A percentile compares a stretch with the other conserved stretches of the same genome.
These are phyloP conservation scores for Ceratocystis cubensis DNA, from an alignment of 2,329 filamentous ascomycete genomes.

Conservation along the genomic window DNA sequence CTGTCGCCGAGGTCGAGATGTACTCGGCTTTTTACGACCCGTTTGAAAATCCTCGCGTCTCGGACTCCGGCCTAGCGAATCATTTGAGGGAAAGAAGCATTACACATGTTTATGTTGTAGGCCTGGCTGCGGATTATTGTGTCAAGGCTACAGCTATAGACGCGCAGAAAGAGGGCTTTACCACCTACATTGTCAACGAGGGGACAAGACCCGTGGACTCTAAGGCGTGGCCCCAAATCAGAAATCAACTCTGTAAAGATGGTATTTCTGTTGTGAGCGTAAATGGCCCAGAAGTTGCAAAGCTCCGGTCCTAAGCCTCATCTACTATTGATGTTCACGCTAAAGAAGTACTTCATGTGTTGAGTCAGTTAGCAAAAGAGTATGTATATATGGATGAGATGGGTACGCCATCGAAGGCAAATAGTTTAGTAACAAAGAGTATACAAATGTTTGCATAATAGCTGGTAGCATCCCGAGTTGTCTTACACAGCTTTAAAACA, in stretches of 20 bases:
- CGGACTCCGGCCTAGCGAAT: conserved; percentile 50
- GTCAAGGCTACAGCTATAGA: conserved; percentile 72
- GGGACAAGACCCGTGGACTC: conserved; percentile 61
- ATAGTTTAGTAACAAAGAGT: neutral
- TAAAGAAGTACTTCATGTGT: neutral
- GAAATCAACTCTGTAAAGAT: conserved; percentile 39
- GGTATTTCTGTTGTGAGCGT: conserved; percentile 53
- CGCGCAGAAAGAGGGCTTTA: conserved; percentile 62
- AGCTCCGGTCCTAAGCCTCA: neutral
- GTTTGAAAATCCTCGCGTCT: conserved; percentile 49
- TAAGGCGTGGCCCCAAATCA: conserved; percentile 42
- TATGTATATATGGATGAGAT: neutral
- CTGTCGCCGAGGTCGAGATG: conserved; percentile 67
- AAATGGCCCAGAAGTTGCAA: conserved; percentile 38
- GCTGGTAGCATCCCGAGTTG: neutral
- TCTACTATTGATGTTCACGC: neutral
- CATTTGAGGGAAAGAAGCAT: conserved; percentile 45
- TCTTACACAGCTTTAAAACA: neutral
- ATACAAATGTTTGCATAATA: neutral
- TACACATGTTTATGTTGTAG: conserved; percentile 69
- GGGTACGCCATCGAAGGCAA: neutral
- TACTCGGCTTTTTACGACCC: conserved; percentile 85
- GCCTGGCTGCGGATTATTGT: conserved; percentile 81
- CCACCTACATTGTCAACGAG: conserved; percentile 64
- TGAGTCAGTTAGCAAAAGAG: neutral